Evolutionary conservation across 768 basidiomycete genomes (phyloP).

Genomic region (Scleroderma citrinum): DNA sequence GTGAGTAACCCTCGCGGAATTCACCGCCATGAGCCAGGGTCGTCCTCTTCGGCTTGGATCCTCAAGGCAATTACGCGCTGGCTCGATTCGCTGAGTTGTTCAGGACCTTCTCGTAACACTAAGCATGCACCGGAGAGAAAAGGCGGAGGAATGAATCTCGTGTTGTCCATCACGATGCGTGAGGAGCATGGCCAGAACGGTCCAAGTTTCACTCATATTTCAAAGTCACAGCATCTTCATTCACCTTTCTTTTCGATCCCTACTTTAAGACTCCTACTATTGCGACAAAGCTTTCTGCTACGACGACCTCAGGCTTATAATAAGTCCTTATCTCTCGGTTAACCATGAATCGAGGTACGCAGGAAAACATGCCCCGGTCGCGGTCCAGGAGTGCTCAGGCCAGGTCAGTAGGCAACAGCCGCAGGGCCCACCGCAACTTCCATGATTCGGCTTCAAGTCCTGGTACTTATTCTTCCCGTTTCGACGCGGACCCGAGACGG

Average conservation of each 20-base stretch:
- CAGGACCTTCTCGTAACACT: conserved; percentile 29
- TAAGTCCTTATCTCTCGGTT: conserved; percentile 17
- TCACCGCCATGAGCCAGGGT: conserved; percentile 21
- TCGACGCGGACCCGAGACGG: conserved; percentile 30
- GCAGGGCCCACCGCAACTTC: conserved; percentile 21
- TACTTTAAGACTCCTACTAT: conserved; percentile 24
- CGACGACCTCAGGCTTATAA: conserved; percentile 17
- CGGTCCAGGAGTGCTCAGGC: conserved; percentile 23
- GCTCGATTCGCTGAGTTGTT: conserved; percentile 31
- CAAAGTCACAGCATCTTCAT: conserved; percentile 25
- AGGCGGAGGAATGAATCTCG: conserved; percentile 31
- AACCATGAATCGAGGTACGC: conserved; percentile 29
- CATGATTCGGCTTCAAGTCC: conserved; percentile 22
- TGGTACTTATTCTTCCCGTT: conserved; percentile 21
- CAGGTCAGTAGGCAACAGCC: conserved; percentile 14
- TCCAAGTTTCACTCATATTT: conserved; percentile 30
- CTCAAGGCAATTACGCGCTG: conserved; percentile 34
- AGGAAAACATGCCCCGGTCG: conserved; percentile 20
- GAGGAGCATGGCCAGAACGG: conserved; percentile 31
- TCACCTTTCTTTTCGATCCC: conserved; percentile 23
- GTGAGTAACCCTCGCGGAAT: conserved; percentile 19
- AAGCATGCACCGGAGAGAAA: conserved; percentile 27
- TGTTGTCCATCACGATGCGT: conserved; percentile 22
- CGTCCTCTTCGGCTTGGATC: conserved; percentile 21
- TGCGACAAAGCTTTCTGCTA: conserved; percentile 10